These are phyloP conservation scores for Rhytidiadelphus loreus DNA, from an alignment of 225 moss, liverwort and hornwort species.

Conservation along the genomic window DNA sequence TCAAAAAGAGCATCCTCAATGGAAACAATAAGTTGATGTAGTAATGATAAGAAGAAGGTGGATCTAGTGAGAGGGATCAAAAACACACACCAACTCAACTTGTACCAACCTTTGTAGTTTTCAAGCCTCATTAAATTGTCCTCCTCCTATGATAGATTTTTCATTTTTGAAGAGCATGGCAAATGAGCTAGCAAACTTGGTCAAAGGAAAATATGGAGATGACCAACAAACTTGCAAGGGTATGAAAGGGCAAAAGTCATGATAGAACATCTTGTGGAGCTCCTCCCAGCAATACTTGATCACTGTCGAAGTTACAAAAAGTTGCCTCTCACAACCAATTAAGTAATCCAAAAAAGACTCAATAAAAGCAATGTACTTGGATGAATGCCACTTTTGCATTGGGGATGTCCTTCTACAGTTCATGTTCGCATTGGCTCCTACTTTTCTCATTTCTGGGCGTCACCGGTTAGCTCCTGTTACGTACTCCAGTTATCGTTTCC, in stretches of 20 bases:
- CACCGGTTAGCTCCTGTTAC: accelerated
- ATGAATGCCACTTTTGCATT: background rate
- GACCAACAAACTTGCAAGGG: background rate
- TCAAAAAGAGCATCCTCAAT: background rate
- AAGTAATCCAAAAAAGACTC: too few species aligned
- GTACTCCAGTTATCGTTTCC: background rate
- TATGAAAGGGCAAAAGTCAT: background rate
- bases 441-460: accelerated
- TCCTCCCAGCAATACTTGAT: background rate
- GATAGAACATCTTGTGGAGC: background rate
- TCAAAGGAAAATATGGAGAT: background rate
- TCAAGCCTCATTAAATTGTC: background rate
- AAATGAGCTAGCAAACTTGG: accelerated
- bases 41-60: background rate
- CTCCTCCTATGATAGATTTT: accelerated
- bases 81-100: accelerated
- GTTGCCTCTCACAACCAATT: background rate
- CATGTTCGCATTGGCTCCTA: background rate
- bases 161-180: background rate
- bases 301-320: accelerated
- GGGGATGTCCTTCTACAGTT: background rate
- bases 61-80: too few species aligned
- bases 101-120: background rate
- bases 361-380: background rate
- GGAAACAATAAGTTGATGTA: accelerated